Base-by-base conservation (phyloP, 2,329 filamentous ascomycete genomes). In the Penicillium hesseltinei region DNA sequence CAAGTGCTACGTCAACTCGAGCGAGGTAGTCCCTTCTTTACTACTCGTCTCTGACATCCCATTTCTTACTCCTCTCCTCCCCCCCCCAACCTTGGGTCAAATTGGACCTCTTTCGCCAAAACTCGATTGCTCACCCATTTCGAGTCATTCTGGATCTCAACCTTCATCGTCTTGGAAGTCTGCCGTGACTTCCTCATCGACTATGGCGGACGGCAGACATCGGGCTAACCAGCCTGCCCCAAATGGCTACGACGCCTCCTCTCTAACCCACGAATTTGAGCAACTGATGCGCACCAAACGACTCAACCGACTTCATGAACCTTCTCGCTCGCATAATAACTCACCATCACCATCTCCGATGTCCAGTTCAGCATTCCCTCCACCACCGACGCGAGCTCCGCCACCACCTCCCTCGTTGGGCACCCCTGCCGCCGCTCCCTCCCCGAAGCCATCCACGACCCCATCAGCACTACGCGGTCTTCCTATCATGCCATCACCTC, bases 211-310 rank as follows among this genome's bases (percentile, higher is more conserved):
- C 69, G 69, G 71, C 63, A 70, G 65, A 68, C 68, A 71, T 56
- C 58, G 54, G 57, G 47, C 62, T 35, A 59, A 64, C 57, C 69
- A 69, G 53, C 71, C 68, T 63, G 66, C 63, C 63, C 66, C 66
- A 52, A 65, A 59, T 45, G 70, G 85, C 67, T 88, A 88, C 70
- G 89, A 92, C 86, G 91, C 92, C 27, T 83, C 85, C 68, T 90
- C 92, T 58, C 80, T 97, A 68, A 88, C 90, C 51, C 80, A 88
- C 68, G 89, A 91, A 70, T 97, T 97, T 74, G 91, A 96, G 73
- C 88, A 92, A 63, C 80, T 96, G 59, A 82, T 97, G 70, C 88
- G 90, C 73, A 91, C 90, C 57, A 92, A 90, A 80, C 86, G 92
- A 74, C 86, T 96, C 81, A 92, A 91, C 73, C 90, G 92, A 62